Evolutionary conservation across 2,329 filamentous ascomycete genomes (phyloP).

Genomic region (Pseudofabraea citricarpa): DNA sequence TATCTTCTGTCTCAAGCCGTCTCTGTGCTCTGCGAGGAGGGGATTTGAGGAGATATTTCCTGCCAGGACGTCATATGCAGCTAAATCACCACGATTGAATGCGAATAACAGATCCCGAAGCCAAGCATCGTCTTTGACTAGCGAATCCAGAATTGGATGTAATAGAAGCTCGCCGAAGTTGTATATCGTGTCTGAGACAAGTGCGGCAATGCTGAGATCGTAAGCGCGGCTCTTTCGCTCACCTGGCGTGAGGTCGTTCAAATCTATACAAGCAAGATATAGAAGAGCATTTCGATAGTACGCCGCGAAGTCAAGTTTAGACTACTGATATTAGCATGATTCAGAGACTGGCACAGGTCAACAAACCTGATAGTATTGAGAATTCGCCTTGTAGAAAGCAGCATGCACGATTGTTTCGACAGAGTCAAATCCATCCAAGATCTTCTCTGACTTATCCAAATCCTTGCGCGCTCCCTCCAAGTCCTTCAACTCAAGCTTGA

Average conservation of each 20-base stretch:
- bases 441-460: slow-evolving; percentile 79
- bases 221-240: slow-evolving; percentile 84
- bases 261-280: slow-evolving; percentile 92
- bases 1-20: slow-evolving; percentile 94
- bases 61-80: slow-evolving; percentile 77
- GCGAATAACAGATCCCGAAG: slow-evolving; percentile 93
- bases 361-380: slow-evolving; percentile 81
- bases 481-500: slow-evolving; percentile 77
- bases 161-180: slow-evolving; percentile 99
- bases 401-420: slow-evolving; percentile 95
- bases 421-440: slow-evolving; percentile 87
- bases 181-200: slow-evolving; percentile 94
- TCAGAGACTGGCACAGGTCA: not conserved
- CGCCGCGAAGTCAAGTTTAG: slow-evolving; percentile 86
- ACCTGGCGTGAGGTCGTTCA: slow-evolving; percentile 64
- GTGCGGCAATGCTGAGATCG: slow-evolving; percentile 85
- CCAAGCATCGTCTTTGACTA: slow-evolving; percentile 78
- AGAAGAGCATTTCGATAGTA: slow-evolving; percentile 98
- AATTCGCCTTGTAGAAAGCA: slow-evolving; percentile 91
- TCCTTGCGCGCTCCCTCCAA: slow-evolving; percentile 81
- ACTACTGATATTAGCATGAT: slow-evolving; percentile 32
- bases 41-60: slow-evolving; percentile 76
- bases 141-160: slow-evolving; percentile 88
- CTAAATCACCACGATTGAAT: slow-evolving; percentile 92
- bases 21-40: slow-evolving; percentile 72